Percentiles rank a stretch among this genome's conserved stretches.
Evolutionary conservation across 257 asterid species (phyloP).

Genomic region (Cordia subcordata): DNA sequence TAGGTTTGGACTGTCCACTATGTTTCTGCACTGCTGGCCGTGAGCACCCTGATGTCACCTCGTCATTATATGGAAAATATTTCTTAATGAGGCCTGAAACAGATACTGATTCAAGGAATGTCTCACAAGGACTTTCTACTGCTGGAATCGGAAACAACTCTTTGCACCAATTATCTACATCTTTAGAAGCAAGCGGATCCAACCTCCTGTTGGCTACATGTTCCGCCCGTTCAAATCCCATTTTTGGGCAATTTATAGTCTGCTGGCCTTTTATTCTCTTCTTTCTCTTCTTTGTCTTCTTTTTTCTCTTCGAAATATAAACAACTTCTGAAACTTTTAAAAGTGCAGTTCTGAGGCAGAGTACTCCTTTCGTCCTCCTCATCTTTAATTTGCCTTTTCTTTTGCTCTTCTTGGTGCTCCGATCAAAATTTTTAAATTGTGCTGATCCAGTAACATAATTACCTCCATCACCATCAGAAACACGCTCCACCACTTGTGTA

Average conservation of each 20-base stretch:
- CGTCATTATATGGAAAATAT: constrained; percentile 50
- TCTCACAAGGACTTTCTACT: constrained; percentile 27
- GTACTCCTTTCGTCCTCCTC: constrained; percentile 14
- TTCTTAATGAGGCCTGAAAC: constrained; percentile 57
- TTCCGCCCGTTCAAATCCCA: not conserved
- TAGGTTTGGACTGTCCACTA: constrained; percentile 10
- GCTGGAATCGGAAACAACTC: constrained; percentile 4
- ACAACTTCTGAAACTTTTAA: constrained; percentile 9
- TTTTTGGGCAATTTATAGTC: constrained; percentile 5
- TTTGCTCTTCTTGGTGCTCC: constrained; percentile 12
- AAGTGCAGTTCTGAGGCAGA: constrained; percentile 12
- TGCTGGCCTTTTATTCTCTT: constrained; percentile 11
- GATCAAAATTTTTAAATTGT: not conserved
- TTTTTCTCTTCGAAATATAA: constrained; percentile 13
- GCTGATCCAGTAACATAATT: constrained; percentile 12
- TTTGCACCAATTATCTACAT: constrained; percentile 7
- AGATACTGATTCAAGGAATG: constrained; percentile 39
- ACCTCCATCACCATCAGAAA: constrained; percentile 9
- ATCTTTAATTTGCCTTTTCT: constrained; percentile 20
- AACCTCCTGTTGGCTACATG: constrained; percentile 7
- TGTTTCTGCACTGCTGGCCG: not conserved
- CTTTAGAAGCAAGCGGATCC: constrained; percentile 5
- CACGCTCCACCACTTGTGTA: constrained; percentile 7
- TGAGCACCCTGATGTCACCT: constrained; percentile 38
- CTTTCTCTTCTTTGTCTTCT: constrained; percentile 14